A percentile compares a stretch with the other conserved stretches of the same genome.
These are phyloP conservation scores for Mycena crocata DNA, from an alignment of 768 basidiomycete species.

Conservation along the genomic window DNA sequence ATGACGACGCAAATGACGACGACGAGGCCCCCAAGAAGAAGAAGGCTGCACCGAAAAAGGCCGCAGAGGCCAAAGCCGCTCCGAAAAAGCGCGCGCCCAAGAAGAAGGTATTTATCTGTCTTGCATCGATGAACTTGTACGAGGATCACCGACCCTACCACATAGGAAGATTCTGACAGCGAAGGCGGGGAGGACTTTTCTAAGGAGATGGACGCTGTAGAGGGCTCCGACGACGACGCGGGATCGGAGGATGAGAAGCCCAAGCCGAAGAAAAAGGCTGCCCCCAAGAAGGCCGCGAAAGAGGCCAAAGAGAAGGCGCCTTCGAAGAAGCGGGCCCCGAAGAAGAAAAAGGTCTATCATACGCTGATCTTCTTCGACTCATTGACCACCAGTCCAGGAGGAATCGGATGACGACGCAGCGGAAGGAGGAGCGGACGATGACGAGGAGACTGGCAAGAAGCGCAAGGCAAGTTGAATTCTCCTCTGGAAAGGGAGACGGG, in stretches of 20 bases:
- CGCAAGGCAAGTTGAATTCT: constrained; percentile 64
- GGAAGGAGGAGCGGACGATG: constrained; percentile 57
- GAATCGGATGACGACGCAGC: constrained; percentile 51
- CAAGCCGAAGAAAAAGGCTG: constrained; percentile 64
- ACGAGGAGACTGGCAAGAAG: constrained; percentile 67
- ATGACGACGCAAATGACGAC: constrained; percentile 39
- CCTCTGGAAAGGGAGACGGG: background rate
- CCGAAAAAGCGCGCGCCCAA: constrained; percentile 56
- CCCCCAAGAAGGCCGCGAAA: constrained; percentile 47
- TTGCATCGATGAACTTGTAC: background rate
- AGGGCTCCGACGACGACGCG: constrained; percentile 37
- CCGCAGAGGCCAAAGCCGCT: constrained; percentile 50
- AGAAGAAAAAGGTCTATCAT: constrained; percentile 53
- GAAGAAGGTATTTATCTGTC: constrained; percentile 46
- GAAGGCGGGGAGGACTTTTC: constrained; percentile 38
- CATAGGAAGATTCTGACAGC: constrained; percentile 24
- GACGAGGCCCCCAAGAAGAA: constrained; percentile 56
- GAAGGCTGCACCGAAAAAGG: constrained; percentile 45
- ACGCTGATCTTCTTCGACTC: background rate
- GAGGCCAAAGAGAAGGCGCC: constrained; percentile 57
- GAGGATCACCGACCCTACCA: background rate
- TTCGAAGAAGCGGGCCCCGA: constrained; percentile 39
- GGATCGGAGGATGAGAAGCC: constrained; percentile 55
- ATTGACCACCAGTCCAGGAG: constrained; percentile 30
- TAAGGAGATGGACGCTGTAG: constrained; percentile 42